Percentiles rank a stretch among this genome's conserved stretches.
These are phyloP conservation scores for Debaryomyces psychrophilus DNA, from an alignment of 1,139 yeast species.

Conservation along the genomic window DNA sequence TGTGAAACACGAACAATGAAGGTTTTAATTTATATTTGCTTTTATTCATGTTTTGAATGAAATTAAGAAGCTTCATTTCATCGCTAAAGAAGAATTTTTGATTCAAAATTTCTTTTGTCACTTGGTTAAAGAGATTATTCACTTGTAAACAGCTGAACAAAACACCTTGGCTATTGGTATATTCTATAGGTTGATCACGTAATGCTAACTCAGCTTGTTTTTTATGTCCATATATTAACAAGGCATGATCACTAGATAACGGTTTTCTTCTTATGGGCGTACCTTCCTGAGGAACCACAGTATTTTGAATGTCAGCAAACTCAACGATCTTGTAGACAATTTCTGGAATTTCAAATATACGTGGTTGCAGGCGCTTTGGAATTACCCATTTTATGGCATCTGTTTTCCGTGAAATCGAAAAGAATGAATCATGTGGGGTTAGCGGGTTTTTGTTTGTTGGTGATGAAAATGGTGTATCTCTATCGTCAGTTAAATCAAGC, in stretches of 20 bases:
- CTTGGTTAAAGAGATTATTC: slow-evolving; percentile 63
- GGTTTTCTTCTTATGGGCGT: slow-evolving; percentile 69
- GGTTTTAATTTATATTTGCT: slow-evolving; percentile 27
- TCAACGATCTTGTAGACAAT: slow-evolving; percentile 63
- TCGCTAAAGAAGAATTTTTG: slow-evolving; percentile 58
- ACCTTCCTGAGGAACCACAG: slow-evolving; percentile 59
- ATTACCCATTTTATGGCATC: not conserved
- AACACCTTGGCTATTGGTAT: slow-evolving; percentile 18
- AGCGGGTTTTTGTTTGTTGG: slow-evolving; percentile 19
- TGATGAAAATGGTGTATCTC: slow-evolving; percentile 32
- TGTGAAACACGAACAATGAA: slow-evolving; percentile 37
- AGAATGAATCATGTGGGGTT: slow-evolving; percentile 3
- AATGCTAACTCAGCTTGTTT: slow-evolving; percentile 54
- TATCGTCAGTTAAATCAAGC: slow-evolving; percentile 42
- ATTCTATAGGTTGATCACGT: slow-evolving; percentile 26
- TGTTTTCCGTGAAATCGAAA: not conserved
- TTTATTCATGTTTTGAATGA: slow-evolving; percentile 23
- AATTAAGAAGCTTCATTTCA: slow-evolving; percentile 50
- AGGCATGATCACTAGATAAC: slow-evolving; percentile 60
- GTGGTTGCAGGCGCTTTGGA: slow-evolving; percentile 25
- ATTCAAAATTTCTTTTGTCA: slow-evolving; percentile 58
- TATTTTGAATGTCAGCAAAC: slow-evolving; percentile 54
- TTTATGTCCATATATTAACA: slow-evolving; percentile 52
- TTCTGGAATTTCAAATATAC: slow-evolving; percentile 77
- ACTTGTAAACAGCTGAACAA: slow-evolving; percentile 68